These are phyloP conservation scores for Eucalyptus sp. DNA, from an alignment of 345 rosid genomes.

Conservation along the genomic window DNA sequence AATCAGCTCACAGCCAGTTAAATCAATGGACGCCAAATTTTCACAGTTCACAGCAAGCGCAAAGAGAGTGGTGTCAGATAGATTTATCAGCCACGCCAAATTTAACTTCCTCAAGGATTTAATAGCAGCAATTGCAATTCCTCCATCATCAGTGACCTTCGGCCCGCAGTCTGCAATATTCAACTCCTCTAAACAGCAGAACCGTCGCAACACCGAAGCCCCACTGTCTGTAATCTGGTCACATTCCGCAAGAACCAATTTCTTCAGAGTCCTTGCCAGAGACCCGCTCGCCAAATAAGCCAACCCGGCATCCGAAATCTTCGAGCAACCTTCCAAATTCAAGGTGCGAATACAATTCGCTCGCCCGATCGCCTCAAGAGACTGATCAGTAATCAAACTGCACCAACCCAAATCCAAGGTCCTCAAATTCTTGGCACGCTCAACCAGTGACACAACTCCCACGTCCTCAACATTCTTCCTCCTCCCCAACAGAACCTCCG, in stretches of 20 bases:
- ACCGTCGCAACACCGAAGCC: conserved; percentile 9
- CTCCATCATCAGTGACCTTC: conserved; percentile 26
- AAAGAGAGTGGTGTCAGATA: conserved; percentile 15
- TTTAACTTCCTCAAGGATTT: conserved; percentile 15
- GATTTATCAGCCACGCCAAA: conserved; percentile 31
- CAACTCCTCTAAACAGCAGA: conserved; percentile 32
- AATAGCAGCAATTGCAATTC: conserved; percentile 11
- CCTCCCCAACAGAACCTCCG: conserved; percentile 13
- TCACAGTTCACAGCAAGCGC: conserved; percentile 18
- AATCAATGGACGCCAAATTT: conserved; percentile 16
- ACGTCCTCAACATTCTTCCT: conserved; percentile 14
- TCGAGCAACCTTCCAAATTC: conserved; percentile 24
- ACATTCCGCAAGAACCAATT: conserved; percentile 24
- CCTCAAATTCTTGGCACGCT: conserved; percentile 5
- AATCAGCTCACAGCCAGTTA: conserved; percentile 30
- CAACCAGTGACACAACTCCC: conserved; percentile 14
- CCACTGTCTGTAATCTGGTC: conserved; percentile 25
- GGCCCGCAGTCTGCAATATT: conserved; percentile 35
- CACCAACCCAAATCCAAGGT: conserved; percentile 28
- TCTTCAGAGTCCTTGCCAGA: conserved; percentile 13
- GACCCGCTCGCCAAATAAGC: conserved; percentile 14
- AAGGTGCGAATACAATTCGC: conserved; percentile 4
- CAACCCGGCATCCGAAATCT: conserved; percentile 24
- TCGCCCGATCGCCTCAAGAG: conserved; percentile 11
- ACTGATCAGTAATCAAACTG: conserved; percentile 16